These are phyloP conservation scores for Microdochium paspali DNA, from an alignment of 2,329 filamentous ascomycete genomes.

Conservation along the genomic window DNA sequence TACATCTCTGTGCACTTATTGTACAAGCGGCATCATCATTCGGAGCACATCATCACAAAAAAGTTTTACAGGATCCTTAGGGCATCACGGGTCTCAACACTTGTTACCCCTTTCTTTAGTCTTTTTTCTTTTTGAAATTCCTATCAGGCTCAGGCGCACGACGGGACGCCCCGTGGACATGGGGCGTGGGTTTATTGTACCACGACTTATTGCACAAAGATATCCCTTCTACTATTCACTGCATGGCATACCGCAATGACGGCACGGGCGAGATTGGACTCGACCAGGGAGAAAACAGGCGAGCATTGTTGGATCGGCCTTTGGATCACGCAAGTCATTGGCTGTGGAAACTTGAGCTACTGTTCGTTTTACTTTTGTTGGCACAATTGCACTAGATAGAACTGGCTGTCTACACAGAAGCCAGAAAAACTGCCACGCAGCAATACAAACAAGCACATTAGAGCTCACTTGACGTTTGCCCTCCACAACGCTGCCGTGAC, in stretches of 20 bases:
- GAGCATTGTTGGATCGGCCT: background rate
- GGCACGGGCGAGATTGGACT: background rate
- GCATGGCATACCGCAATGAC: background rate
- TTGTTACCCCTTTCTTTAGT: background rate
- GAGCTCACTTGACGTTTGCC: no score
- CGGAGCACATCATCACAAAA: slow-evolving; percentile 40
- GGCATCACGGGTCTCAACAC: background rate
- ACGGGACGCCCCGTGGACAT: background rate
- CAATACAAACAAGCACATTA: no score
- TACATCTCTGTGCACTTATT: slow-evolving; percentile 21
- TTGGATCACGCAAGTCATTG: background rate
- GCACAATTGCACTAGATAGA: background rate
- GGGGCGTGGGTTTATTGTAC: background rate
- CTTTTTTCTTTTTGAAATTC: background rate
- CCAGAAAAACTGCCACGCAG: no score
- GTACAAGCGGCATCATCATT: slow-evolving; percentile 40
- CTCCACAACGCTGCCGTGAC: no score
- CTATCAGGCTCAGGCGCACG: background rate
- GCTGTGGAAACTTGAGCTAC: background rate
- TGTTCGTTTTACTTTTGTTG: background rate
- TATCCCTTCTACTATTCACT: background rate
- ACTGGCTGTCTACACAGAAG: no score
- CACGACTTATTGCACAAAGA: background rate
- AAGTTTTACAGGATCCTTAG: background rate
- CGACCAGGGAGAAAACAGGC: background rate